phyloP scores from a whole-genome alignment of 768 basidiomycete species.

The Amanita phalloides region DNA sequence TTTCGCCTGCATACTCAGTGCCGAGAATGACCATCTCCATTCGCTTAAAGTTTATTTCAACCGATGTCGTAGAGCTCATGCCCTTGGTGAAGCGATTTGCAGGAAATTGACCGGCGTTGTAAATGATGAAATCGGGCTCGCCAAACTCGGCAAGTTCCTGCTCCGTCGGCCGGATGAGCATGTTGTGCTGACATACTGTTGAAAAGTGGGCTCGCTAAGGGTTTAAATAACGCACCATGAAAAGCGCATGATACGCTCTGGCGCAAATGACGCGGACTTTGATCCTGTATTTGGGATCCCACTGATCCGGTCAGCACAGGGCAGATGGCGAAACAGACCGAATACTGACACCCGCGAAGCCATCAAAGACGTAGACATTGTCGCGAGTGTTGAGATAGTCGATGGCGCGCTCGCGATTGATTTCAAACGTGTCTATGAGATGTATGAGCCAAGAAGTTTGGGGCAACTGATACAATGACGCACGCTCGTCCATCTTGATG shows the following conservation, averaged over 20 bases:
- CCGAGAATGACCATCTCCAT: constrained; percentile 99
- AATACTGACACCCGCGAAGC: constrained; percentile 75
- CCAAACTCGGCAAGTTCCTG: constrained; percentile 92
- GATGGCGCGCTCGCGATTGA: constrained; percentile 97
- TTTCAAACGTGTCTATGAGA: constrained; percentile 88
- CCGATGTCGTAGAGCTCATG: constrained; percentile 98
- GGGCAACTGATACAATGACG: constrained; percentile 17
- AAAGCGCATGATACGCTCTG: constrained; percentile 95
- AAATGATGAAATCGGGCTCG: constrained; percentile 98
- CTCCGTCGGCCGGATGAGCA: constrained; percentile 96
- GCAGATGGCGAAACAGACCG: not conserved
- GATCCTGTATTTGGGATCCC: constrained; percentile 99
- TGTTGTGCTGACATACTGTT: constrained; percentile 65
- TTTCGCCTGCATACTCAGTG: constrained; percentile 96
- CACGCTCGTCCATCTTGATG: constrained; percentile 97
- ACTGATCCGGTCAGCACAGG: constrained; percentile 31
- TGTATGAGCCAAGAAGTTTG: not conserved
- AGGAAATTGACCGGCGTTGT: constrained; percentile 99
- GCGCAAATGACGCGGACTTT: constrained; percentile 99
- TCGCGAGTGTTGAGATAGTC: constrained; percentile 98
- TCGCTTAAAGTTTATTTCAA: constrained; percentile 99
- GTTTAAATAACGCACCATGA: constrained; percentile 64
- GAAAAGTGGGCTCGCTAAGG: constrained; percentile 7
- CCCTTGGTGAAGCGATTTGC: constrained; percentile 99
- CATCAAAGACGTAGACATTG: constrained; percentile 97